These are phyloP conservation scores for Annulohypoxylon nitens DNA, from an alignment of 495 filamentous ascomycete genomes.

Conservation along the genomic window DNA sequence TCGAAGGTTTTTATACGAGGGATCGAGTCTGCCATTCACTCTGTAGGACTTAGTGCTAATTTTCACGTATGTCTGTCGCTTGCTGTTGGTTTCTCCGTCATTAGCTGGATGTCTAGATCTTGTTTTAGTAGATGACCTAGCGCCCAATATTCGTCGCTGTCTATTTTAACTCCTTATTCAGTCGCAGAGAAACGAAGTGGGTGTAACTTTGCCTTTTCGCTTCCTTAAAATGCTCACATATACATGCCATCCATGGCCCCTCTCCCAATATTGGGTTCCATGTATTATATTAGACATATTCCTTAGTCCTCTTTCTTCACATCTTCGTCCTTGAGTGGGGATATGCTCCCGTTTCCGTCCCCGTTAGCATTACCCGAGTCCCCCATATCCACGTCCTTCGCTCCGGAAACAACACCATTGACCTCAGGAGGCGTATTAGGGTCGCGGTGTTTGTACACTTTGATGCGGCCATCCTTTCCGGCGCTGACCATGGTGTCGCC, in stretches of 20 bases:
- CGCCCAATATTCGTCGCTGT: too few species aligned
- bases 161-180: neutral
- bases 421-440: neutral
- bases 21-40: too few species aligned
- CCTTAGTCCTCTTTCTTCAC: conserved; percentile 49
- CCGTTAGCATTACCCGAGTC: conserved; percentile 6
- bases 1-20: too few species aligned
- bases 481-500: conserved; percentile 61
- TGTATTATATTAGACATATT: neutral
- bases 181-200: neutral
- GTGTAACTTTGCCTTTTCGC: neutral
- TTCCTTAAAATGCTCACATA: neutral
- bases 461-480: conserved; percentile 59
- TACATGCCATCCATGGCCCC: neutral
- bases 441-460: conserved; percentile 54
- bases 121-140: too few species aligned
- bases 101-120: too few species aligned
- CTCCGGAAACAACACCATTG: conserved; percentile 26
- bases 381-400: conserved; percentile 12
- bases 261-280: neutral
- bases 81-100: too few species aligned
- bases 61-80: too few species aligned
- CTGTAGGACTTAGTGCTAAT: too few species aligned
- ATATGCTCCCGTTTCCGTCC: conserved; percentile 9
- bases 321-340: conserved; percentile 49